A percentile compares a stretch with the other conserved stretches of the same genome.
These are phyloP conservation scores for Diospyros lotus DNA, from an alignment of 148 eudicot genomes.

Conservation along the genomic window DNA sequence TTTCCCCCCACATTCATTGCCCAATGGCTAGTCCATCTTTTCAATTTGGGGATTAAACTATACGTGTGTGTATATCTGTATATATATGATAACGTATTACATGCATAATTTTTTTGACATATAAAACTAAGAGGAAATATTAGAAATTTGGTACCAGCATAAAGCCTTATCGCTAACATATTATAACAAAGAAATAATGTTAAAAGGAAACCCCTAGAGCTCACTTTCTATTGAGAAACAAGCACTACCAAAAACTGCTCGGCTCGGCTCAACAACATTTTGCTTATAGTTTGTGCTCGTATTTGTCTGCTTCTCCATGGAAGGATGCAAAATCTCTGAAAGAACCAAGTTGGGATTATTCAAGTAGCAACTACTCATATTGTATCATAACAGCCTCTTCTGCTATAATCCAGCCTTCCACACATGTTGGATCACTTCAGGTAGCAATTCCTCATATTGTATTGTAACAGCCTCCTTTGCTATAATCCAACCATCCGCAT, in stretches of 20 bases:
- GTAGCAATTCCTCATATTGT: conserved; percentile 36
- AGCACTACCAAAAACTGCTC: neutral
- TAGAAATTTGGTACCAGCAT: too few species aligned
- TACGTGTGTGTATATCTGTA: too few species aligned
- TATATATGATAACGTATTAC: too few species aligned
- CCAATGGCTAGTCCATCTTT: too few species aligned
- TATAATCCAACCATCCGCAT: conserved; percentile 49
- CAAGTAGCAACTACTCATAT: conserved; percentile 24
- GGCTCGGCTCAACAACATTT: too few species aligned
- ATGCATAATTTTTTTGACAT: too few species aligned
- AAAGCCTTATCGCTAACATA: too few species aligned
- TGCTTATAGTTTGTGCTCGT: neutral
- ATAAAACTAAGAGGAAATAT: too few species aligned
- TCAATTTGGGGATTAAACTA: too few species aligned
- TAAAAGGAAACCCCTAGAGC: neutral
- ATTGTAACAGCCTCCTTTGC: conserved; percentile 57
- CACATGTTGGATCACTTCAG: neutral
- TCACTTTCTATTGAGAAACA: neutral
- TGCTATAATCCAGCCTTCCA: conserved; percentile 54
- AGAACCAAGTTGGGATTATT: neutral
- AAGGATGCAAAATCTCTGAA: neutral
- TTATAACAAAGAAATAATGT: too few species aligned
- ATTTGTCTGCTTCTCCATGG: neutral
- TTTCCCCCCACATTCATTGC: too few species aligned
- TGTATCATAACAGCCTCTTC: conserved; percentile 64